Evolutionary conservation across 495 filamentous ascomycete species (phyloP), one percentile per base, ranked within the genome.

Genomic region (Physcia stellaris): DNA sequence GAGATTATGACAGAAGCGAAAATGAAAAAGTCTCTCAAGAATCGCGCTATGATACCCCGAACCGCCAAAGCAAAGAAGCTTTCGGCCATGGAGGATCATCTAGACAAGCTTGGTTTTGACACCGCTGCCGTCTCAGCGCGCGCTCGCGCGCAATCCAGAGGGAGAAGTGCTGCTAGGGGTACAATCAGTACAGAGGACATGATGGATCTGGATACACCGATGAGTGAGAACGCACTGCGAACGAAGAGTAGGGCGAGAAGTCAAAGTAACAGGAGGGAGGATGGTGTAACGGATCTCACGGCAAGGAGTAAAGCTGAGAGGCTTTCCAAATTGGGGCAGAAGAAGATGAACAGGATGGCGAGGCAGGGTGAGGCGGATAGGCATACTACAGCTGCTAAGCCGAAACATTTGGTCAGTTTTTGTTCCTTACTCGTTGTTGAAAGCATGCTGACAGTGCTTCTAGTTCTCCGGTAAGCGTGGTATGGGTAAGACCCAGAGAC

Each of bases 341-440:
- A 86, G 71, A 84, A 85, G 77, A 95, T 92, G 86, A 96, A 98
- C 66, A 70, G 88, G 43, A 88, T 92, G 82, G 90, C 90, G 30
- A 76, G 87, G 55, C 77, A 83, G 68, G 90, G 90, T 63, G 90
- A 98, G 67, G 86, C 86, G 26, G 90, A 98, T 74, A 71, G 90
- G 55, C 92, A 96, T 63, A 79, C 78, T 35, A 77, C 78, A 39
- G 78, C 79, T 6, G 67, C 79, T 30, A 61, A 93, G 55, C 76
- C 82, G 36, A 98, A 93, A 66, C 87, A 95, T 65, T 70, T 98
- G 73, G 85, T 94, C 71, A 51, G 77, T 70, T 43, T 32, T 1
- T 40, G 30, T 17, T 34, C n/a, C 22, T 24, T 30, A 21, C 4
- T n/a, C 30, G 28, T 12, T 48, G 4, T 22, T 13, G 13, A n/a